phyloP scores from a whole-genome alignment of 2,329 filamentous ascomycete species.

The Orbilia javanica region DNA sequence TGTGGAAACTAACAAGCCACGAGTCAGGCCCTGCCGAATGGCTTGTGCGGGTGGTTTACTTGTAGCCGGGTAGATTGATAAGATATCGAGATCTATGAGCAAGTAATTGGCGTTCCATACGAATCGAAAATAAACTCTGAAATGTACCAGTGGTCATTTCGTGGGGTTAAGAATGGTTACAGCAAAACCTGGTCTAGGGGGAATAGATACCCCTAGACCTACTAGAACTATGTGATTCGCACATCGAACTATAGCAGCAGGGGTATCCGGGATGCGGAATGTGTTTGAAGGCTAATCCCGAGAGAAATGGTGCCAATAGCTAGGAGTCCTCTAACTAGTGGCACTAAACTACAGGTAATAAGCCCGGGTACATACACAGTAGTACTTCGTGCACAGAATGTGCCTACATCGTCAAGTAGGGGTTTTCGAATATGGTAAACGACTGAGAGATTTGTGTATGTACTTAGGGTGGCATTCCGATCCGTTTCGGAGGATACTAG shows the following conservation, averaged over 20 bases:
- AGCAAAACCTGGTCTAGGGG: too few species aligned
- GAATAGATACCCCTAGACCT: too few species aligned
- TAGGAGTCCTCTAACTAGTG: background rate
- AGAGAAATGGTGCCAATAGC: too few species aligned
- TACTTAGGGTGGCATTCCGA: conserved; percentile 1
- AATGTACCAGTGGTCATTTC: background rate
- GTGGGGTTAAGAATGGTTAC: too few species aligned
- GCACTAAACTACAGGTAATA: background rate
- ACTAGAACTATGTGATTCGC: too few species aligned
- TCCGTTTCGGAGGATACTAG: background rate
- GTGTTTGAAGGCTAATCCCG: too few species aligned
- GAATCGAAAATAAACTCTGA: background rate
- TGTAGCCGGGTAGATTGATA: background rate
- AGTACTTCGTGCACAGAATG: background rate
- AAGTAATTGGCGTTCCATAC: background rate
- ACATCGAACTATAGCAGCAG: too few species aligned
- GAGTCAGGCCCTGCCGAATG: background rate
- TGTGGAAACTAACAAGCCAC: background rate
- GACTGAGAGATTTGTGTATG: background rate
- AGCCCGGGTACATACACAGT: background rate
- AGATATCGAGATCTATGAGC: background rate
- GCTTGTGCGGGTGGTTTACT: background rate
- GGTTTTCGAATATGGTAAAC: background rate
- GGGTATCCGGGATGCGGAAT: too few species aligned
- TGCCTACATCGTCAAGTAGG: background rate